Base-by-base conservation (phyloP, 2,329 filamentous ascomycete species). In the Lachnellula arida region DNA sequence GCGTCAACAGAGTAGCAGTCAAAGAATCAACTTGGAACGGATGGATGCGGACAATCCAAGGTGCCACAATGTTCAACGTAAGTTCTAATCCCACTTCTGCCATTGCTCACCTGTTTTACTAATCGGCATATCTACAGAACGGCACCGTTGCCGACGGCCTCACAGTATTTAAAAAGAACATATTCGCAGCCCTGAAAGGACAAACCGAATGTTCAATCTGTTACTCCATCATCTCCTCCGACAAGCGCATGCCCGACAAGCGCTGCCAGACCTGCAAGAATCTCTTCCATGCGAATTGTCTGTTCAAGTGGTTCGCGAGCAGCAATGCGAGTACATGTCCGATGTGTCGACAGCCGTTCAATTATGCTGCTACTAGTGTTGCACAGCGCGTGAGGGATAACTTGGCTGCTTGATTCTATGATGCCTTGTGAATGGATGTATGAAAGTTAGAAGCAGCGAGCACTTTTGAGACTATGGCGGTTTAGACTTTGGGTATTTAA, bases 221-320 rank as follows among this genome's bases (percentile, higher is more conserved):
- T 77, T 97, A 97, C 76, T 91, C 87, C 57, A 91, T 99, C 68
- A 90, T 99, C 61, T 90, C 90, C 17, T 84, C 83, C 7, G 92
- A 97, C 71, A 89, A 89, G 77, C 88, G 88, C 72, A 84, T 96
- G 71, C 94, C 94, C 0, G 93, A 94, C 71, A 97, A 97, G 79
- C 80, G 84, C 53, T 99, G 94, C 72, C 79, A 81, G 47, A 97
- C 93, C 1, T 99, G 94, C 79, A 93, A 91, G 78, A 93, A 99
- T 73, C 76, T 89, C 52, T 99, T 97, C 77, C 94, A 99, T 73
- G 82, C 87, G 1, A 82, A 83, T 2, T 99, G 94, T 74, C 74
- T 99, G 73, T 96, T 91, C 76, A 92, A 93, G 74, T 99, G 94
- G 94, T 97, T 99, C 78, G 89, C 90, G 78, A 93, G 81, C 65